These are phyloP conservation scores for Melocanna baccifera DNA, from an alignment of 176 grass and related monocot genomes.

Conservation along the genomic window DNA sequence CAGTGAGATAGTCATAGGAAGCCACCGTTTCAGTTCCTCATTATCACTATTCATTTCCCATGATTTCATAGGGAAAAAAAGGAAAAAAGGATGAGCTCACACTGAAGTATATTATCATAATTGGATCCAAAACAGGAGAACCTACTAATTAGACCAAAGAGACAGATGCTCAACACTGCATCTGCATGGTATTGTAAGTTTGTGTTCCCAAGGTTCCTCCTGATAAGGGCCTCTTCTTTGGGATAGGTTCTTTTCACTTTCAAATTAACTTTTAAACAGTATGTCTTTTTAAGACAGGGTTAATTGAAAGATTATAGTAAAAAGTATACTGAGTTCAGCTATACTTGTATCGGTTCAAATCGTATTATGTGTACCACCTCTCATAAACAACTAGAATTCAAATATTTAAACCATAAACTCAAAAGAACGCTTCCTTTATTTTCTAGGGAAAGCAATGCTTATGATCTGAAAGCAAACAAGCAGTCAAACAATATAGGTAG, in stretches of 20 bases:
- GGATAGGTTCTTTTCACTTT: too few relatives aligned
- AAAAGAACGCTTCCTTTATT: slow-evolving; percentile 42
- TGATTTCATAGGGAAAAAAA: background rate
- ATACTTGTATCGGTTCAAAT: too few relatives aligned
- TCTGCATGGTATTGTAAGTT: slow-evolving; percentile 26
- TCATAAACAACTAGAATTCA: too few relatives aligned
- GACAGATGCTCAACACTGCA: slow-evolving; percentile 15
- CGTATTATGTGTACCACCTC: too few relatives aligned
- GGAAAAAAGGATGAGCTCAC: background rate
- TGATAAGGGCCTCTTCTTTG: slow-evolving; percentile 42
- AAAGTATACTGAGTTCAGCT: too few relatives aligned
- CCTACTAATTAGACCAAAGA: slow-evolving; percentile 15
- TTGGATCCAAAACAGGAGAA: background rate
- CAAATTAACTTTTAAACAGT: too few relatives aligned
- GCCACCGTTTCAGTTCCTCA: background rate
- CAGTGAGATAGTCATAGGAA: background rate
- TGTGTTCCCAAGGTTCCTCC: slow-evolving; percentile 57
- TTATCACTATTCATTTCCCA: background rate
- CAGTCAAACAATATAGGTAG: slow-evolving; percentile 57
- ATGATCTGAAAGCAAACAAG: slow-evolving; percentile 64
- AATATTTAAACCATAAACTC: too few relatives aligned
- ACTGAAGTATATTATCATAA: background rate
- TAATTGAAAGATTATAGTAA: too few relatives aligned
- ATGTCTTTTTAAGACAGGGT: too few relatives aligned
- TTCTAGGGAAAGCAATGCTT: slow-evolving; percentile 44